These are phyloP conservation scores for Lathyrus aphaca DNA, from an alignment of 306 rosid genomes.

Conservation along the genomic window DNA sequence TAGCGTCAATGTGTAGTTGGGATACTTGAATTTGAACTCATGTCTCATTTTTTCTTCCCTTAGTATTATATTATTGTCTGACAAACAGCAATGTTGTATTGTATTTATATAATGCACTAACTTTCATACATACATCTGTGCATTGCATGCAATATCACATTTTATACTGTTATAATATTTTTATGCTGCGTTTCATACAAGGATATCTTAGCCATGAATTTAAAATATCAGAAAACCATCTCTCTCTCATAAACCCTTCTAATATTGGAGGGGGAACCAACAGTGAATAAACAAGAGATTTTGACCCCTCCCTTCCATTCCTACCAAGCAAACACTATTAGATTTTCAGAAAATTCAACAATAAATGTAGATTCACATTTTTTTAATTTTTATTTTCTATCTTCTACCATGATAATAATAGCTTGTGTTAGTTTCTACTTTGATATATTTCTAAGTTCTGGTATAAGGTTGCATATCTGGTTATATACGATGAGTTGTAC, in stretches of 20 bases:
- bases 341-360: slow-evolving; percentile 1
- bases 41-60: background rate
- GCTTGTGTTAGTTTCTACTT: background rate
- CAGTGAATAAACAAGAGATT: background rate
- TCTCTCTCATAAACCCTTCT: background rate
- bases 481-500: background rate
- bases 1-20: background rate
- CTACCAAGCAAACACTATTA: background rate
- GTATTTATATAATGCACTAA: background rate
- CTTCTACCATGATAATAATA: background rate
- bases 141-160: background rate
- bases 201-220: background rate
- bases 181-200: background rate
- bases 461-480: background rate
- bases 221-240: background rate
- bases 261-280: slow-evolving; percentile 5
- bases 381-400: slow-evolving; percentile 1
- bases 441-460: background rate
- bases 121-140: background rate
- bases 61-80: background rate
- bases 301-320: background rate
- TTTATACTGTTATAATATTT: background rate
- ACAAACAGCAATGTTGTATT: background rate
- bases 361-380: slow-evolving; percentile 1
- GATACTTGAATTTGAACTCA: background rate